A percentile compares a stretch with the other conserved stretches of the same genome.
phyloP scores from a whole-genome alignment of 805 yeast species.

The Saccharomycodes ludwigii region DNA sequence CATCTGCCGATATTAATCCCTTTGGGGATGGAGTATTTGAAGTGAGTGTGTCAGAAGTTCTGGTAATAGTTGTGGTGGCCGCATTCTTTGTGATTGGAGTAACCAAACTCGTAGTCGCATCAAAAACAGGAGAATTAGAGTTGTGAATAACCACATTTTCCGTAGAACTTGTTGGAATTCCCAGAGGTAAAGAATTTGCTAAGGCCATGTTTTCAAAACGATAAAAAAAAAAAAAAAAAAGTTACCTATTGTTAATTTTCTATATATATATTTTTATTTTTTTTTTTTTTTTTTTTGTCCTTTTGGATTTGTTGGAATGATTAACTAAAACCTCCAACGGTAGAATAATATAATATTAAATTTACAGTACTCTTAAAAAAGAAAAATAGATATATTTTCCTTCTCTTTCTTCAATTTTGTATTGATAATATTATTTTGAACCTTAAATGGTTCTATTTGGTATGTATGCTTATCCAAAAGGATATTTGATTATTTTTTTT shows the following conservation, averaged over 20 bases:
- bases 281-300: too few species aligned
- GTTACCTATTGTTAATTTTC: too few species aligned
- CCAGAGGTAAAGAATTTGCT: conserved; percentile 55
- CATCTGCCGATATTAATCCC: conserved; percentile 4
- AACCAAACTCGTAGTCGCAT: conserved; percentile 17
- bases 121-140: conserved; percentile 22
- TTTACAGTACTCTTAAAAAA: too few species aligned
- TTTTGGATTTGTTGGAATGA: conserved; percentile 10
- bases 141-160: conserved; percentile 24
- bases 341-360: too few species aligned
- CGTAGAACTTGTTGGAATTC: conserved; percentile 28
- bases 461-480: too few species aligned
- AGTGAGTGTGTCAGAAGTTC: conserved; percentile 8
- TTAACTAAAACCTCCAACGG: conserved; percentile 14
- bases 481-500: too few species aligned
- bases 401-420: too few species aligned
- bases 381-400: too few species aligned
- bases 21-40: conserved; percentile 13
- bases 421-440: too few species aligned
- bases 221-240: not conserved
- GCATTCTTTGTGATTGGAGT: conserved; percentile 6
- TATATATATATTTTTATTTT: too few species aligned
- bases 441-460: too few species aligned
- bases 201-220: conserved; percentile 35
- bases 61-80: conserved; percentile 8